Conservation (phyloP, 345 rosid species). For the Citrus glauca region DNA sequence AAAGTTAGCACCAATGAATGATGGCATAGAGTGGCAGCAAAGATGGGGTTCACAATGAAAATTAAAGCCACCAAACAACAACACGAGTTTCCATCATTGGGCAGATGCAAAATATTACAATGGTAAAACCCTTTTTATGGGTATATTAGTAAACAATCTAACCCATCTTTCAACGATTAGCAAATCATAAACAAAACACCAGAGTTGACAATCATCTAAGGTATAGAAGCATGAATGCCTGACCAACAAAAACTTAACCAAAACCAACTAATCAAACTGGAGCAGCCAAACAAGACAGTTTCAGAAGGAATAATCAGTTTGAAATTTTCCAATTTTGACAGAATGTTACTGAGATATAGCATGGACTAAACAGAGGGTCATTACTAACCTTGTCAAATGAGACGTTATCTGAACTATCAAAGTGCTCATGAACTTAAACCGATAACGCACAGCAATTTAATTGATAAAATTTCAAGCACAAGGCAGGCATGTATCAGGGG, state of each 20-base stretch:
- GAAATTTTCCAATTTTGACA: not conserved
- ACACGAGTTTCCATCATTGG: constrained; percentile 7
- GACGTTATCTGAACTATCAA: not conserved
- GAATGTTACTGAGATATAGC: not conserved
- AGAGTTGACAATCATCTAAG: not conserved
- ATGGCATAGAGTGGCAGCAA: constrained; percentile 6
- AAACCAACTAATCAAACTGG: not conserved
- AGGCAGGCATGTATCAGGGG: not conserved
- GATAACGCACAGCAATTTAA: not conserved
- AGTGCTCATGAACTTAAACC: not conserved
- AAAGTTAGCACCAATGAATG: not conserved
- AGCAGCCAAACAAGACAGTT: not conserved
- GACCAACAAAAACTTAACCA: no score
- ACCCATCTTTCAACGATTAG: not conserved
- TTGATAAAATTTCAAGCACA: not conserved
- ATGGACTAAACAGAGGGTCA: not conserved
- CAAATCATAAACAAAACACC: no score
- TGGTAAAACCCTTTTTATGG: not conserved
- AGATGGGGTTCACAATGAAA: constrained; percentile 9
- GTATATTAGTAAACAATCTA: not conserved
- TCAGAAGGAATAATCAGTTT: not conserved
- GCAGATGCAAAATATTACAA: not conserved
- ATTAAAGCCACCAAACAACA: not conserved
- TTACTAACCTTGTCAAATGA: not conserved
- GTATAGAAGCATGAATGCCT: no score